phyloP scores from a whole-genome alignment of 2,329 filamentous ascomycete species.

The Berkeleyomyces rouxiae region DNA sequence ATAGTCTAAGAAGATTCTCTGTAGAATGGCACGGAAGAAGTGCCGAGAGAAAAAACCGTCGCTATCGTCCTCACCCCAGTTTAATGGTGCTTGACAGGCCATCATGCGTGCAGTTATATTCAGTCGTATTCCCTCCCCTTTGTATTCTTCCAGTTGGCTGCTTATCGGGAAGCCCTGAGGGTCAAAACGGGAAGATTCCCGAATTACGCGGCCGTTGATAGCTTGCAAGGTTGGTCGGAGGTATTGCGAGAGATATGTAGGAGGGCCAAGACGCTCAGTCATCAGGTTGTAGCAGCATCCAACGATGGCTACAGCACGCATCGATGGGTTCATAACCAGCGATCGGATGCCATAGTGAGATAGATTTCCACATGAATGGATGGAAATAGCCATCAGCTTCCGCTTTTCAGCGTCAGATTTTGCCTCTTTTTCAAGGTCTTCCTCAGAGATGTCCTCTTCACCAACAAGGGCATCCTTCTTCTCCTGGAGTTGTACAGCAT shows the following conservation, averaged over 20 bases:
- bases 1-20: constrained; percentile 79
- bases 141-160: constrained; percentile 43
- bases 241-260: constrained; percentile 68
- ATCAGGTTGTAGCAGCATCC: constrained; percentile 97
- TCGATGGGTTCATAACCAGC: constrained; percentile 64
- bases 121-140: constrained; percentile 51
- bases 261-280: constrained; percentile 74
- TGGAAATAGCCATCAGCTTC: constrained; percentile 70
- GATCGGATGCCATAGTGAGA: constrained; percentile 86
- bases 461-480: constrained; percentile 16
- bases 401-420: constrained; percentile 15
- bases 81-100: constrained; percentile 87
- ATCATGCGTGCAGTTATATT: constrained; percentile 98
- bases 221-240: constrained; percentile 53
- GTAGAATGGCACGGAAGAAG: constrained; percentile 78
- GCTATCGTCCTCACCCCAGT: constrained; percentile 73
- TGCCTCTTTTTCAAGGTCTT: constrained; percentile 13
- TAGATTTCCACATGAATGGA: constrained; percentile 96
- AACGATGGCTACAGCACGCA: constrained; percentile 84
- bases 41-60: constrained; percentile 82
- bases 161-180: constrained; percentile 93
- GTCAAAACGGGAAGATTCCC: constrained; percentile 58
- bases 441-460: constrained; percentile 17
- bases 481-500: constrained; percentile 17
- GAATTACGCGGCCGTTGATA: constrained; percentile 49